Evolutionary conservation across 2,329 filamentous ascomycete species (phyloP).

Genomic region (Septoria linicola): DNA sequence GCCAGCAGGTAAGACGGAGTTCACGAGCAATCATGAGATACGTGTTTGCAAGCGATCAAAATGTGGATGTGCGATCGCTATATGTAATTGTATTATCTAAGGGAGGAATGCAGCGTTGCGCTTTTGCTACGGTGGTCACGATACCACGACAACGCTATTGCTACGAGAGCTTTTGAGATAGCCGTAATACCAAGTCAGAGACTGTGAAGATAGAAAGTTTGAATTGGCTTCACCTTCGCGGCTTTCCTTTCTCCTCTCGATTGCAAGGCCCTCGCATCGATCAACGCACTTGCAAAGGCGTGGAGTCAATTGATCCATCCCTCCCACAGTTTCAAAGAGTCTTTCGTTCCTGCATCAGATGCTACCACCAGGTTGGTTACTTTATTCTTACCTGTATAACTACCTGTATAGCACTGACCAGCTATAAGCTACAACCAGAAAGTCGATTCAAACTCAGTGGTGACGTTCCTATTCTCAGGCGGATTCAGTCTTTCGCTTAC

Average conservation of each 20-base stretch:
- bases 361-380: not conserved
- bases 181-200: constrained; percentile 9
- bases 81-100: constrained; percentile 8
- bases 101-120: constrained; percentile 2
- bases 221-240: not conserved
- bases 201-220: constrained; percentile 12
- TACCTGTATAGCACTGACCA: not conserved
- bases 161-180: constrained; percentile 1
- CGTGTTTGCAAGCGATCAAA: not conserved
- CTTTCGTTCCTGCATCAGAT: constrained; percentile 10
- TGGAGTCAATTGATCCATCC: too few relatives aligned
- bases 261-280: not conserved
- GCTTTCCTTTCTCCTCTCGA: not conserved
- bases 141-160: constrained; percentile 4
- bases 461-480: constrained; percentile 1
- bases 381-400: not conserved
- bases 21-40: constrained; percentile 3
- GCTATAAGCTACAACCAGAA: constrained; percentile 1
- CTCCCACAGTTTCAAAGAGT: too few relatives aligned
- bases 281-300: too few relatives aligned
- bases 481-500: constrained; percentile 13
- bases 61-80: constrained; percentile 2
- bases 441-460: not conserved
- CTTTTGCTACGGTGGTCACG: constrained; percentile 1
- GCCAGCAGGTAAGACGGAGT: not conserved